A percentile compares a stretch with the other conserved stretches of the same genome.
Conservation (phyloP, 1,284 basidiomycete genomes). For the Grifola frondosa region DNA sequence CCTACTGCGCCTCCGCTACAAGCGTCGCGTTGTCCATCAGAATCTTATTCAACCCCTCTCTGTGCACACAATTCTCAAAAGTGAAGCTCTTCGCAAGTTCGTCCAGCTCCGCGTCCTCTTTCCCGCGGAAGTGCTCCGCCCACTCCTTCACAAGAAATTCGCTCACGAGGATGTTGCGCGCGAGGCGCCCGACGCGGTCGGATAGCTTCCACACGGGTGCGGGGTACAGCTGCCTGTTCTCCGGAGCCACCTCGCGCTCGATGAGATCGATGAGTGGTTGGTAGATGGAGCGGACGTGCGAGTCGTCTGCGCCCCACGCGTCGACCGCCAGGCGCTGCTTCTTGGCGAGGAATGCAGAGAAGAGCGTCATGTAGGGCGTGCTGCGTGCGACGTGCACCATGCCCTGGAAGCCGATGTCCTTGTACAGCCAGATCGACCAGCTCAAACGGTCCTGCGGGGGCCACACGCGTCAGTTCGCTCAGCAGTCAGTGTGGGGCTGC, state of each 20-base stretch:
- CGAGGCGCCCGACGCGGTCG: conserved; percentile 48
- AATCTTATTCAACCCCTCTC: conserved; percentile 50
- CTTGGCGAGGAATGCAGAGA: conserved; percentile 61
- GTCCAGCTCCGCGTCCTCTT: conserved; percentile 56
- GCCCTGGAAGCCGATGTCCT: conserved; percentile 83
- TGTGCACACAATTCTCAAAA: conserved; percentile 53
- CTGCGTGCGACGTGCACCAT: conserved; percentile 72
- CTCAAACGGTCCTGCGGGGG: conserved; percentile 56
- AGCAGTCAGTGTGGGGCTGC: background rate
- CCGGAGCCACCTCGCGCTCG: conserved; percentile 40
- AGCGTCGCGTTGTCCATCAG: conserved; percentile 38
- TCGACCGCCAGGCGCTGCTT: conserved; percentile 65
- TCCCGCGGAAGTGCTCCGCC: conserved; percentile 61
- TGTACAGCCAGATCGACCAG: conserved; percentile 87
- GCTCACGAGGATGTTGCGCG: conserved; percentile 62
- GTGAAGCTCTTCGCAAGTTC: conserved; percentile 61
- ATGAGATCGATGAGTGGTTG: conserved; percentile 58
- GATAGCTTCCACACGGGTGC: conserved; percentile 49
- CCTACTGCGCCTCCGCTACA: conserved; percentile 14
- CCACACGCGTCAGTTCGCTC: conserved; percentile 4
- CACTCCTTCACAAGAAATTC: conserved; percentile 67
- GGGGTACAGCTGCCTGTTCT: conserved; percentile 48
- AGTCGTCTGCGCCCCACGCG: conserved; percentile 62
- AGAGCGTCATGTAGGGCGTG: conserved; percentile 68
- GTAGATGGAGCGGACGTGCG: conserved; percentile 49